A percentile compares a stretch with the other conserved stretches of the same genome.
Conservation (phyloP, 305 asterid species). For the Caryopteris hybrid region DNA sequence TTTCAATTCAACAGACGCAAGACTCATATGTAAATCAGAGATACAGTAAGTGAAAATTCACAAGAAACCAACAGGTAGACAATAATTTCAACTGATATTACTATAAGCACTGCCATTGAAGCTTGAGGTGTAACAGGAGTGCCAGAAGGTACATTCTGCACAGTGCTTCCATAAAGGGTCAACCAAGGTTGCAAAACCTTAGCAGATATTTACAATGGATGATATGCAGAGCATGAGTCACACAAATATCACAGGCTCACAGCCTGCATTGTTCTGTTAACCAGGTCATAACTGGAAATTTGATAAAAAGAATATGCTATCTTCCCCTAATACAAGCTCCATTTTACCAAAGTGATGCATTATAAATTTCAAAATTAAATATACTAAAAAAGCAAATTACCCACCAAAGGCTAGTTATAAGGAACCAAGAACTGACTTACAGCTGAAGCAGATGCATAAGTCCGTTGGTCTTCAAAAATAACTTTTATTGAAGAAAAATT, state of each 20-base stretch:
- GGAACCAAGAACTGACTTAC: constrained; percentile 47
- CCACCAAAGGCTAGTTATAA: constrained; percentile 5
- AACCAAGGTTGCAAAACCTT: background rate
- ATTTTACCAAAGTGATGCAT: background rate
- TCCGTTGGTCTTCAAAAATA: constrained; percentile 89
- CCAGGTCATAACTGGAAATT: background rate
- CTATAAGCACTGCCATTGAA: background rate
- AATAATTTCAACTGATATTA: background rate
- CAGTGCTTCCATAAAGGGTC: background rate
- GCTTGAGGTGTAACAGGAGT: background rate
- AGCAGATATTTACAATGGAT: background rate
- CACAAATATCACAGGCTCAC: constrained; percentile 11
- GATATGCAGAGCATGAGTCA: background rate
- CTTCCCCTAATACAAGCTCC: constrained; percentile 16
- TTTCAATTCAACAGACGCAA: constrained; percentile 2
- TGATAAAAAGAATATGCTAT: background rate
- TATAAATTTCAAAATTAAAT: background rate
- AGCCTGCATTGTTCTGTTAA: background rate
- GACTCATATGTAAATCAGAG: constrained; percentile 4
- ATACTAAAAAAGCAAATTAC: background rate
- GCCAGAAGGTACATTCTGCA: background rate
- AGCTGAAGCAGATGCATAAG: constrained; percentile 83
- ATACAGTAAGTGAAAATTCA: background rate
- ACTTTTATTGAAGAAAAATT: constrained; percentile 59
- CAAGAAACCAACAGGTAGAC: constrained; percentile 6